Evolutionary conservation across 208 protist genomes (phyloP), one percentile per base, ranked within the genome.

Genomic region (Herpetomonas samuelpessoai): DNA sequence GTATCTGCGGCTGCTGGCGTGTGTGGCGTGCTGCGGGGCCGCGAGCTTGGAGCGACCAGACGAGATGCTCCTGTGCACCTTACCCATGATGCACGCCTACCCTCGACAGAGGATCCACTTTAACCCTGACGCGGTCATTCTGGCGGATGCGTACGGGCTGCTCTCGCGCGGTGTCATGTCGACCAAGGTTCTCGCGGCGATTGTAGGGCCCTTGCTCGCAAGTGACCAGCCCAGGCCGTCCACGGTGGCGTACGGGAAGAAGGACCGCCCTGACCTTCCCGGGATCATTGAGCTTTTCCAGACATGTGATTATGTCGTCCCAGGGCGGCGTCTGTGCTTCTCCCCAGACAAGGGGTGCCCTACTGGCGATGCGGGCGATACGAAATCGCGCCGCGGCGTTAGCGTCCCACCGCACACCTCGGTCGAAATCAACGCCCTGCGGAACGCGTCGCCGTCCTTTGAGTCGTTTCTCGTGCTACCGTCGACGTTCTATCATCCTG

Each of bases 401-500:
- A n/a, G n/a, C n/a, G n/a, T n/a, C n/a, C n/a, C n/a, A n/a, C n/a
- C n/a, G n/a, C 10, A n/a, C 52, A 24, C 12, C 28, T 22, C 10
- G 31, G 28, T 45, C 38, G 16, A 18, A 30, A 21, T 1, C 16
- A 1, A 56, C 21, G 19, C 25, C 0, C 26, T 25, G 19, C 24
- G 12, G 46, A 14, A 28, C 29, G 31, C 6, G 10, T 27, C 18
- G 6, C 51, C 14, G 22, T 41, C 14, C 35, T 62, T 30, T 28
- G 76, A 94, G 49, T 70, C 64, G 19, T 93, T 93, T 55, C 53
- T 91, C 24, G 46, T 92, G 0, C 61, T 92, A 26, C 88, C 88
- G 6, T 67, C 70, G 21, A 79, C 63, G 46, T 92, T 90, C 54
- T 58, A 31, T 16, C 56, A 35, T 16, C 56, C 72, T 6, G 67